These are phyloP conservation scores for Beauveria rudraprayagi DNA, from an alignment of 2,329 filamentous ascomycete species.

Conservation along the genomic window DNA sequence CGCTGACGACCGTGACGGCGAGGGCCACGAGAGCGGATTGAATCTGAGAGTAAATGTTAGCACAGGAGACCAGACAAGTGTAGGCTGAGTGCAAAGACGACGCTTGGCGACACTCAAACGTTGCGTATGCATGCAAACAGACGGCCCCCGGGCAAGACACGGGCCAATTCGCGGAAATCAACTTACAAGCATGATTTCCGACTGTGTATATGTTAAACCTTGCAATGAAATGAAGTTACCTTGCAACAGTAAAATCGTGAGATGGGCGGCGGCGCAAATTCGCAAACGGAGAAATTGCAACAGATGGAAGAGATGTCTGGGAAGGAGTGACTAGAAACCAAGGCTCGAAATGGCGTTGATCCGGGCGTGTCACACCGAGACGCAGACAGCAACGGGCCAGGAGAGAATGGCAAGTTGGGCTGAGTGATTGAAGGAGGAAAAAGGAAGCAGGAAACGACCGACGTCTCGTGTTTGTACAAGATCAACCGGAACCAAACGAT, in stretches of 20 bases:
- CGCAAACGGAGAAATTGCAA: neutral
- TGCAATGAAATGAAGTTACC: neutral
- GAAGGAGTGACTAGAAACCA: constrained; percentile 19
- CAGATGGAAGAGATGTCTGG: neutral
- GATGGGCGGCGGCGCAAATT: neutral
- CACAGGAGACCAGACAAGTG: neutral
- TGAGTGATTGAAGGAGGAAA: constrained; percentile 8
- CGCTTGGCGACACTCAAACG: neutral
- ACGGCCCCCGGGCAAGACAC: neutral
- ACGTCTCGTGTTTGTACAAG: neutral
- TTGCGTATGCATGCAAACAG: neutral
- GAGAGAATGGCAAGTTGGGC: neutral
- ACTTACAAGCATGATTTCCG: constrained; percentile 11
- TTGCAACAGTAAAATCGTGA: neutral
- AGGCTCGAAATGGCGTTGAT: neutral
- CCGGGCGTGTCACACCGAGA: constrained; percentile 12
- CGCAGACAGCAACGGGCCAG: constrained; percentile 15
- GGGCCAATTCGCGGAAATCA: neutral
- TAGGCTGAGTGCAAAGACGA: neutral
- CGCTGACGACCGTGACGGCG: constrained; percentile 43
- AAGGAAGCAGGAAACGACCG: neutral
- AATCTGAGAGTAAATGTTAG: constrained; percentile 21
- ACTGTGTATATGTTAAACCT: neutral
- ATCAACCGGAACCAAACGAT: neutral
- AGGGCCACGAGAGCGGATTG: constrained; percentile 43